A percentile compares a stretch with the other conserved stretches of the same genome.
Evolutionary conservation across 768 basidiomycete genomes (phyloP).

Genomic region (Rhizopogon sp.): DNA sequence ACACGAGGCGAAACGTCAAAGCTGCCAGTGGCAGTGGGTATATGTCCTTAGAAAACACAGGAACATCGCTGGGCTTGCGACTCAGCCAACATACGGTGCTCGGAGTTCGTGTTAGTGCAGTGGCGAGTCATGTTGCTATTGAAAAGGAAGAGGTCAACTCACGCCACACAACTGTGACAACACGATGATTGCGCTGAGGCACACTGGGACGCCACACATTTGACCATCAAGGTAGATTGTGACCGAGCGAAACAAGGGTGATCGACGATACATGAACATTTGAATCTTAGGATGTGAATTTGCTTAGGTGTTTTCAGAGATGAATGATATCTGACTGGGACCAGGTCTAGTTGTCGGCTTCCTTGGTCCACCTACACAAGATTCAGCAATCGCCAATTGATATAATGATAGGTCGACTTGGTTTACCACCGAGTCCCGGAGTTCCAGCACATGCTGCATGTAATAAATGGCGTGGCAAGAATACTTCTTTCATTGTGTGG

Average conservation of each 20-base stretch:
- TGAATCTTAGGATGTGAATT: neutral
- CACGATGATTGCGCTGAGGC: neutral
- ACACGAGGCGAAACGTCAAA: conserved; percentile 20
- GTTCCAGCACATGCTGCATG: conserved; percentile 13
- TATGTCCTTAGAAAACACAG: neutral
- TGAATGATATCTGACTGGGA: conserved; percentile 18
- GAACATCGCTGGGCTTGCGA: neutral
- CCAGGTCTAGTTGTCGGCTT: conserved; percentile 14
- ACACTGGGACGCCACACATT: neutral
- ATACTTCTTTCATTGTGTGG: conserved; percentile 25
- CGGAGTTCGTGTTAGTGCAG: neutral
- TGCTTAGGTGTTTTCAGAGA: conserved; percentile 14
- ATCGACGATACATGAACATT: neutral
- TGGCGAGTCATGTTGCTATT: neutral
- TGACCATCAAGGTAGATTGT: neutral
- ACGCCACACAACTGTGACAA: neutral
- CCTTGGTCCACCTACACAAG: conserved; percentile 26
- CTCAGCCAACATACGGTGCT: neutral
- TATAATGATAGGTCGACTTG: neutral
- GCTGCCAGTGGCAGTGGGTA: conserved; percentile 1
- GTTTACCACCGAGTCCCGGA: conserved; percentile 29
- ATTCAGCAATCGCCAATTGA: neutral
- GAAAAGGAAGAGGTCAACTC: neutral
- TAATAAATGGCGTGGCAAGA: conserved; percentile 7
- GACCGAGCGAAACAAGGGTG: neutral